Evolutionary conservation across 768 basidiomycete genomes (phyloP), one percentile per base, ranked within the genome.

Genomic region (Mycena filopes): DNA sequence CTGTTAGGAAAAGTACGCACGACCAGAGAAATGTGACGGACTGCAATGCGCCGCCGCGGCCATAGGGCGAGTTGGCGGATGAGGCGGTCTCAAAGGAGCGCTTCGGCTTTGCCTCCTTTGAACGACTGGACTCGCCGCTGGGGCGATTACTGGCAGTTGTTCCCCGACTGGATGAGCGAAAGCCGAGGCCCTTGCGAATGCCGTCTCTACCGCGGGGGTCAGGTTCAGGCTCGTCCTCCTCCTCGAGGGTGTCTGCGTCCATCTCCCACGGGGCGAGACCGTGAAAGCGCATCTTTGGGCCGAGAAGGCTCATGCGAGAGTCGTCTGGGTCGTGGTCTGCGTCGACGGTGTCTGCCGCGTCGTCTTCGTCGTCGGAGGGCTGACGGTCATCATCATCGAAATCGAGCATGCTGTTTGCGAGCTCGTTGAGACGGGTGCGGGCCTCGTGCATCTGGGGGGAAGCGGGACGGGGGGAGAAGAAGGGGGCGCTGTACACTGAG

Each of bases 241-340:
- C 84, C 31, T 80, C 75, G 3, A 83, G 61, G 4, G 76, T 41
- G 40, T 80, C 83, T 16, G 83, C 86, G 51, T 87, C 90, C 40
- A 83, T 77, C 77, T 94, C 92, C 93, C 93, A 95, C 42, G 93
- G 93, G 20, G 93, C 90, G 26, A 85, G 89, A 66, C 90, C 91
- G 76, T 93, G 91, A 73, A 93, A 87, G 54, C 89, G 87, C 84
- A 94, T 91, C 76, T 87, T 93, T 31, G 93, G 93, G n/a, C 93
- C 93, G 36, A 90, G 86, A 50, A 89, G 78, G 71, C 90, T 93
- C 76, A 93, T 86, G 56, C 89, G 83, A 63, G 82, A 75, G 2
- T 82, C 77, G 40, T 80, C 70, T 11, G 82, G 81, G 40, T 84
- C 82, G 47, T 80, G 80, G 43, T 80, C 80, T 49, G 79, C 77